Evolutionary conservation across 257 asterid genomes (phyloP).

Genomic region (Petunia secreta): DNA sequence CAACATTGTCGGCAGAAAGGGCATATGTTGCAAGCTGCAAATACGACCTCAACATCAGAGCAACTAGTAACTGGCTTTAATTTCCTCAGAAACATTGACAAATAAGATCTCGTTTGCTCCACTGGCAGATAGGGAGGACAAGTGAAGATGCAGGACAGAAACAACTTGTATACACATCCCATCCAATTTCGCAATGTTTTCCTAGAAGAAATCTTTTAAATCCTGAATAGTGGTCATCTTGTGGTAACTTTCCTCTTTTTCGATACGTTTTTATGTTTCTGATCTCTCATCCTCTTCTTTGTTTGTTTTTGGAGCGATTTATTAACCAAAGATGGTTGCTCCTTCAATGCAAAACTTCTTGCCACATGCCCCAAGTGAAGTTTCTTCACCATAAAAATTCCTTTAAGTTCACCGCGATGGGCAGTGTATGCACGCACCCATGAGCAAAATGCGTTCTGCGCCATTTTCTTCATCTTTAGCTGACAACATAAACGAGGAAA

Average conservation of each 20-base stretch:
- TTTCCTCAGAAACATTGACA: background rate
- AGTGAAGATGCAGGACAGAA: background rate
- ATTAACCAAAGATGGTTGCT: constrained; percentile 83
- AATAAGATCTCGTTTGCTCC: background rate
- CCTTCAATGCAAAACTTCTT: constrained; percentile 83
- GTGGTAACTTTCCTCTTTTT: constrained; percentile 53
- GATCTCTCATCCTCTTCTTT: constrained; percentile 80
- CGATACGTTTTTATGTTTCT: constrained; percentile 47
- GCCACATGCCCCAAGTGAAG: constrained; percentile 95
- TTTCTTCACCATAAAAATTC: constrained; percentile 78
- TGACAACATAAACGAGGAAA: constrained; percentile 39
- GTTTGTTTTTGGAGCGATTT: constrained; percentile 68
- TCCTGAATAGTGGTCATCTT: background rate
- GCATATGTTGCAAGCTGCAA: background rate
- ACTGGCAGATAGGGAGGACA: constrained; percentile 2
- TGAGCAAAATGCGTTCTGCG: constrained; percentile 76
- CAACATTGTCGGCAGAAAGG: constrained; percentile 6
- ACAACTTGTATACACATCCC: background rate
- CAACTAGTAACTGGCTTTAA: background rate
- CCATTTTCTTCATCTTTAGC: constrained; percentile 62
- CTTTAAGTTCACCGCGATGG: constrained; percentile 93
- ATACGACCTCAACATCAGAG: background rate
- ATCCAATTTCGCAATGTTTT: background rate
- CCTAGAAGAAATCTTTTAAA: background rate
- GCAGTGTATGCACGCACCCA: constrained; percentile 96